A percentile compares a stretch with the other conserved stretches of the same genome.
These are phyloP conservation scores for Angomonas ambiguus DNA, from an alignment of 208 protist genomes.

Conservation along the genomic window DNA sequence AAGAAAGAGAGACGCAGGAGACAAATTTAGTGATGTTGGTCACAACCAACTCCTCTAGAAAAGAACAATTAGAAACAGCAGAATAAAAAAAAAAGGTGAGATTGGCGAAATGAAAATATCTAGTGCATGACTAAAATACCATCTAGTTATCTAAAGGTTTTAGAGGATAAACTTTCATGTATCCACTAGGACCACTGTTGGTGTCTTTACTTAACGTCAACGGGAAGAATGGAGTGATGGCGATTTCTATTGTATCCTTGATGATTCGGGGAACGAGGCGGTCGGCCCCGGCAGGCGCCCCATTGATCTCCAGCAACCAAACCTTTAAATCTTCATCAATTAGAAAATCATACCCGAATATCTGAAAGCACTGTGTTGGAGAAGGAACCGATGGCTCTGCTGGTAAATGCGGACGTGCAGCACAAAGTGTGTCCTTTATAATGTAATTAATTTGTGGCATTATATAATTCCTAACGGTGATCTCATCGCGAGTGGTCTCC, in stretches of 20 bases:
- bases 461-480: slow-evolving; percentile 52
- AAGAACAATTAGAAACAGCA: no score
- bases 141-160: background rate
- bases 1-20: no score
- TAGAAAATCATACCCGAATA: slow-evolving; percentile 75
- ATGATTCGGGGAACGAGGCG: slow-evolving; percentile 50
- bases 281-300: slow-evolving; percentile 45
- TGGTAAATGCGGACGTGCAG: slow-evolving; percentile 34
- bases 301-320: slow-evolving; percentile 73
- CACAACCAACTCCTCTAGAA: no score
- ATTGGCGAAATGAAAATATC: no score
- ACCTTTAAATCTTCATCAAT: slow-evolving; percentile 55
- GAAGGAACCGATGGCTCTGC: slow-evolving; percentile 24
- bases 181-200: slow-evolving; percentile 28
- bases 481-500: background rate
- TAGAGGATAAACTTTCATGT: slow-evolving; percentile 46
- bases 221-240: slow-evolving; percentile 52
- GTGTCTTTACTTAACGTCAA: slow-evolving; percentile 36
- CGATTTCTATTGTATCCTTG: slow-evolving; percentile 71
- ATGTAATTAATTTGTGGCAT: slow-evolving; percentile 76
- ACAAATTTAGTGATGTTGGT: no score
- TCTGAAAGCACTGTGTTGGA: slow-evolving; percentile 51
- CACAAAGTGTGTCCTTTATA: slow-evolving; percentile 53
- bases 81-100: no score
- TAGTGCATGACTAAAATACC: no score